These are phyloP conservation scores for Fusarium drepaniforme DNA, from an alignment of 2,329 filamentous ascomycete species.

Conservation along the genomic window DNA sequence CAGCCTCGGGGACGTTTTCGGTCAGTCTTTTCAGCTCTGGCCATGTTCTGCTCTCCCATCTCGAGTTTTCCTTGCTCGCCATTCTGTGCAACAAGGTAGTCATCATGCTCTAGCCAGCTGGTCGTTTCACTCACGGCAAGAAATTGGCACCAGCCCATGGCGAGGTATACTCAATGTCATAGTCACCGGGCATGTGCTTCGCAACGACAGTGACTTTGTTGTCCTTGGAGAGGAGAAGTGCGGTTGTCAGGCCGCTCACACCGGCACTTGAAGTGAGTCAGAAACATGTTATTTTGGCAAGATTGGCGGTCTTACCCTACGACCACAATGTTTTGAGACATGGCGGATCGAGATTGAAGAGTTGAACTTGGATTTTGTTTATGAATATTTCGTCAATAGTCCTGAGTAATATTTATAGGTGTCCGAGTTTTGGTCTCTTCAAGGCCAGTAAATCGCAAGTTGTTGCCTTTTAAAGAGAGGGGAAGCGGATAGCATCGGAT, in stretches of 20 bases:
- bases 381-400: neutral
- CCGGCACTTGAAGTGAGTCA: conserved; percentile 52
- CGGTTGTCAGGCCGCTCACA: conserved; percentile 62
- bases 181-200: conserved; percentile 14
- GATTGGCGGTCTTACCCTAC: neutral
- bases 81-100: neutral
- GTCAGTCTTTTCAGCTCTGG: neutral
- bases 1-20: neutral
- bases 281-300: neutral
- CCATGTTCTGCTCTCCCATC: neutral
- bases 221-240: conserved; percentile 43
- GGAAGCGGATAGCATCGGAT: neutral
- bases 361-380: neutral
- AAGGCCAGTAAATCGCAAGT: neutral
- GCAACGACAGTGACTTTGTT: neutral
- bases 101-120: neutral
- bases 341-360: neutral
- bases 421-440: neutral
- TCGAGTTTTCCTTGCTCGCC: neutral
- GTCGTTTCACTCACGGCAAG: conserved; percentile 62
- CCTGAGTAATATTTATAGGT: neutral
- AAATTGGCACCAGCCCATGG: conserved; percentile 56
- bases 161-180: conserved; percentile 8
- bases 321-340: neutral
- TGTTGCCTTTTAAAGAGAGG: neutral